Evolutionary conservation across 2,329 filamentous ascomycete species (phyloP).

Genomic region (Cladorrhinum sp.): DNA sequence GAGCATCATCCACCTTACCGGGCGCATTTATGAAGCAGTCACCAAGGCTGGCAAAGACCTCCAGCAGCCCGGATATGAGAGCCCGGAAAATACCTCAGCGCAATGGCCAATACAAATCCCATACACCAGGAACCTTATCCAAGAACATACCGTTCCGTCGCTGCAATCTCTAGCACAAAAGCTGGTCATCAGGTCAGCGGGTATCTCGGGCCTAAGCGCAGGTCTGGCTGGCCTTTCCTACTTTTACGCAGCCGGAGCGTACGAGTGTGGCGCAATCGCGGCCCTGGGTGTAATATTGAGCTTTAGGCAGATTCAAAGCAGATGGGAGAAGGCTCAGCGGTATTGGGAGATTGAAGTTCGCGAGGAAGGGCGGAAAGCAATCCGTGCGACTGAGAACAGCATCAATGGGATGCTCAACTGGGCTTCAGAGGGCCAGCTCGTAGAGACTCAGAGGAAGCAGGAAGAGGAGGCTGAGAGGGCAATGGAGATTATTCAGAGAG

Average conservation of each 20-base stretch:
- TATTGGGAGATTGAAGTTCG: constrained; percentile 67
- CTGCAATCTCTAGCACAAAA: constrained; percentile 71
- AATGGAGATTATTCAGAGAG: constrained; percentile 46
- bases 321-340: constrained; percentile 57
- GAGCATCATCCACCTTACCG: constrained; percentile 77
- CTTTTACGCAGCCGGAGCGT: constrained; percentile 52
- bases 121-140: constrained; percentile 63
- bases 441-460: constrained; percentile 25
- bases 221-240: constrained; percentile 57
- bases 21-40: constrained; percentile 46
- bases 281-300: constrained; percentile 60
- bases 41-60: constrained; percentile 6
- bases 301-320: constrained; percentile 57
- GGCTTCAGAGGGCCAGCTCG: not conserved
- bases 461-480: constrained; percentile 33
- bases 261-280: constrained; percentile 61
- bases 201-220: constrained; percentile 63
- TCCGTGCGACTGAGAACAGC: constrained; percentile 54
- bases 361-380: constrained; percentile 63
- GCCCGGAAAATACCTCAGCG: constrained; percentile 19
- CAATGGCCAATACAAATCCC: constrained; percentile 76
- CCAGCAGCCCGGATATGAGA: not conserved
- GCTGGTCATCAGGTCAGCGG: constrained; percentile 71
- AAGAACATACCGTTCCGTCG: constrained; percentile 64
- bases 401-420: constrained; percentile 46